Conservation (phyloP, 176 grass and related monocot species). For the Carex littledalei region DNA sequence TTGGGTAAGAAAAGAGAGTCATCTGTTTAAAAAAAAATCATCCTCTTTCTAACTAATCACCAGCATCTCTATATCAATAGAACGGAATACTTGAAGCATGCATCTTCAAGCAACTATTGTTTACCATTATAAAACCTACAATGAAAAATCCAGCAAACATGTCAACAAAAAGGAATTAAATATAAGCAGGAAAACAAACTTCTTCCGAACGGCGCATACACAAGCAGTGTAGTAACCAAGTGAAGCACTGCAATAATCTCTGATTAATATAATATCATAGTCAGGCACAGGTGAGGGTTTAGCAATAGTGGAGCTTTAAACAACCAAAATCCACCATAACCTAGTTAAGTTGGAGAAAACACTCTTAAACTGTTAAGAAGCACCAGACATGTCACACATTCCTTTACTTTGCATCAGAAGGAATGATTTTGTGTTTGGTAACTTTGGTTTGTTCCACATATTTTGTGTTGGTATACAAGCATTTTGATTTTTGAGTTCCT, state of each 20-base stretch:
- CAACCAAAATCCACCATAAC: background rate
- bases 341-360: too few relatives aligned
- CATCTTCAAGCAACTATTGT: background rate
- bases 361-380: too few relatives aligned
- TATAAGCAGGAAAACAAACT: background rate
- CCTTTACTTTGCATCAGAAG: background rate
- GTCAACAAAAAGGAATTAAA: background rate
- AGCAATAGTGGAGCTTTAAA: background rate
- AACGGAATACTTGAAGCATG: background rate
- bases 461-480: background rate
- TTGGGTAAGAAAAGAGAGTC: too few relatives aligned
- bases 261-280: background rate
- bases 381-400: background rate
- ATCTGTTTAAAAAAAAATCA: too few relatives aligned
- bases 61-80: background rate
- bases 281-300: background rate
- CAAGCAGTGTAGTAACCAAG: background rate
- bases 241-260: background rate
- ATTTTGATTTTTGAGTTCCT: background rate
- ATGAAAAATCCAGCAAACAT: background rate
- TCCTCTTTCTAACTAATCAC: background rate
- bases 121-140: background rate
- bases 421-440: background rate
- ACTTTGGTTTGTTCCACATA: background rate
- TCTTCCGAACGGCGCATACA: background rate